Conservation (phyloP, 2,329 filamentous ascomycete genomes). For the Bertia moriformis region DNA sequence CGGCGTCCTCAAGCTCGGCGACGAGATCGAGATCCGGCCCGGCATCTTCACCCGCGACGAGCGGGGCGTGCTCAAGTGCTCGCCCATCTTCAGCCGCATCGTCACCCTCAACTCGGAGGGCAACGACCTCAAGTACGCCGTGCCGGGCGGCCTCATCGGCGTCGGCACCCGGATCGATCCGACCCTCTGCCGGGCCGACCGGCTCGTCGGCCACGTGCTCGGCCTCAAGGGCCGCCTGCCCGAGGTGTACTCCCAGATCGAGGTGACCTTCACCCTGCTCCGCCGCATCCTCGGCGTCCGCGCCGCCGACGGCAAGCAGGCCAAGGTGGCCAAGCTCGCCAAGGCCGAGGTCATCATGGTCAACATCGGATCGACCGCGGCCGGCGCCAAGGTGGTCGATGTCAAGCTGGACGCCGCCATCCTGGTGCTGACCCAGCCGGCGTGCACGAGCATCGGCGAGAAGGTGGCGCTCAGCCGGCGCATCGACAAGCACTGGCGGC, state of each 20-base stretch:
- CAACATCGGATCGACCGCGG: slow-evolving; percentile 95
- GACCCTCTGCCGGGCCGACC: slow-evolving; percentile 69
- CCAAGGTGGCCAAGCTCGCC: slow-evolving; percentile 92
- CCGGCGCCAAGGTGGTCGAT: slow-evolving; percentile 89
- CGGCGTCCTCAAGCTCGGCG: slow-evolving; percentile 89
- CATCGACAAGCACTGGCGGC: slow-evolving; percentile 98
- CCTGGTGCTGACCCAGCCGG: slow-evolving; percentile 56
- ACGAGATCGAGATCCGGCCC: slow-evolving; percentile 97
- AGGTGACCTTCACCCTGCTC: slow-evolving; percentile 98
- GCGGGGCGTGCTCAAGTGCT: slow-evolving; percentile 85
- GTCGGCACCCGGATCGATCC: slow-evolving; percentile 95
- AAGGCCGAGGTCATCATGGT: slow-evolving; percentile 99
- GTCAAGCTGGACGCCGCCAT: slow-evolving; percentile 97
- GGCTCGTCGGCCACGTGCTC: slow-evolving; percentile 93
- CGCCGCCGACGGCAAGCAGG: slow-evolving; percentile 95
- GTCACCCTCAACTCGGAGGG: slow-evolving; percentile 93
- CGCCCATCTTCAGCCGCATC: slow-evolving; percentile 89
- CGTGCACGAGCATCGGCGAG: slow-evolving; percentile 93
- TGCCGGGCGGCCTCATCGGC: slow-evolving; percentile 93
- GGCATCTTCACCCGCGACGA: slow-evolving; percentile 95
- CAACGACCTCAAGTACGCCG: slow-evolving; percentile 96
- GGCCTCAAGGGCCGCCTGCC: slow-evolving; percentile 86
- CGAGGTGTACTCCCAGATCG: slow-evolving; percentile 94
- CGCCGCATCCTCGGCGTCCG: slow-evolving; percentile 89
- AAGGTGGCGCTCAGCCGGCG: slow-evolving; percentile 92